These are phyloP conservation scores for Aspergillus ustus DNA, from an alignment of 2,329 filamentous ascomycete species.

Conservation along the genomic window DNA sequence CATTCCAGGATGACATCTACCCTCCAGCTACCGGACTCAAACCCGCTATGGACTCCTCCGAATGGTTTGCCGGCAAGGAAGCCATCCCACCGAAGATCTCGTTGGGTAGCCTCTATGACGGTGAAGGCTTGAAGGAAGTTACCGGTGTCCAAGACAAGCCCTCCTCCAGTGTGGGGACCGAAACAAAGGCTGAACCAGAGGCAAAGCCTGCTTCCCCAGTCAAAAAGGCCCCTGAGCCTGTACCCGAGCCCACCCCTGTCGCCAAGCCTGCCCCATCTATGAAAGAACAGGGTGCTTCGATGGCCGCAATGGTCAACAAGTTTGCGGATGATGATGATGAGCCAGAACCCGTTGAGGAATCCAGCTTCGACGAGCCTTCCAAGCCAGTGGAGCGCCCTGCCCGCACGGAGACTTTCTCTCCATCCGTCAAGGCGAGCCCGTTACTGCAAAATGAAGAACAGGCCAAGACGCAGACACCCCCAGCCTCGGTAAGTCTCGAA, in stretches of 20 bases:
- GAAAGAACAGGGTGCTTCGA: constrained; percentile 84
- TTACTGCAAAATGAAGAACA: constrained; percentile 35
- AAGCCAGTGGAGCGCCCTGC: constrained; percentile 72
- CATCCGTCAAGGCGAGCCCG: constrained; percentile 36
- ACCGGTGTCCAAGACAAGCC: constrained; percentile 48
- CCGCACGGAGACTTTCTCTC: constrained; percentile 28
- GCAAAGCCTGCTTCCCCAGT: constrained; percentile 44
- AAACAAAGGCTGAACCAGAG: constrained; percentile 56
- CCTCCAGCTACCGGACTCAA: constrained; percentile 81
- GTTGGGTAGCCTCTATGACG: constrained; percentile 88
- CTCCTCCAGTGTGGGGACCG: constrained; percentile 42
- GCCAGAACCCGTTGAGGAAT: constrained; percentile 65
- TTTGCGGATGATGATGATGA: constrained; percentile 77
- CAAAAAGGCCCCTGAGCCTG: constrained; percentile 33
- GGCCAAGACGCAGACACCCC: constrained; percentile 30
- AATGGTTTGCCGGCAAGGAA: constrained; percentile 88
- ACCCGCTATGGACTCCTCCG: constrained; percentile 75
- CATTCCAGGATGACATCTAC: constrained; percentile 96
- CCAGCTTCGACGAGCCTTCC: constrained; percentile 84
- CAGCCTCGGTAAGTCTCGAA: constrained; percentile 28
- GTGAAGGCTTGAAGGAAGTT: constrained; percentile 78
- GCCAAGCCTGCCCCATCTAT: constrained; percentile 67
- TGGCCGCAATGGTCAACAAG: constrained; percentile 81
- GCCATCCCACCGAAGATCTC: constrained; percentile 89
- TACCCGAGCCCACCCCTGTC: constrained; percentile 39